Evolutionary conservation across 257 asterid species (phyloP).

Genomic region (Ajuga chamaepitys): DNA sequence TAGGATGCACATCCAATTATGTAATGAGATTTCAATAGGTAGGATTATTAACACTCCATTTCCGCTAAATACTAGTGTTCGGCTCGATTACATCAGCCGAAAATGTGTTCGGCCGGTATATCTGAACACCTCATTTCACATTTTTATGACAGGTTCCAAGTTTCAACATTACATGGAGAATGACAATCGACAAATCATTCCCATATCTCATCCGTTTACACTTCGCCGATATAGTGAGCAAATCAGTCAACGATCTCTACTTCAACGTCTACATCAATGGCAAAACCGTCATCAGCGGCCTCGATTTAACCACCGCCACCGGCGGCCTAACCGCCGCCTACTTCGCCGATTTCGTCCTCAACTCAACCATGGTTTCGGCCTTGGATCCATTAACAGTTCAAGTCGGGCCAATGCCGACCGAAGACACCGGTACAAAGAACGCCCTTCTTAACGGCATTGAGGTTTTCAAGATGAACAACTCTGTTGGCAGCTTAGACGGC

Average conservation of each 20-base stretch:
- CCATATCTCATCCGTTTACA: constrained; percentile 74
- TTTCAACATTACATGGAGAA: constrained; percentile 74
- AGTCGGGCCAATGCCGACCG: constrained; percentile 50
- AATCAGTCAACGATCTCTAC: constrained; percentile 62
- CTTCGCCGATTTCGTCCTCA: constrained; percentile 47
- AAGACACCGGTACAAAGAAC: constrained; percentile 40
- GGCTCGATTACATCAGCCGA: no score
- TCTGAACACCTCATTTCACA: no score
- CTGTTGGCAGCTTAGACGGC: constrained; percentile 63
- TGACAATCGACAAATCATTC: constrained; percentile 51
- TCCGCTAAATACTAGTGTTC: no score
- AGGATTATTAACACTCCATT: no score
- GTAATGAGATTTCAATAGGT: no score
- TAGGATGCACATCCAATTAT: no score
- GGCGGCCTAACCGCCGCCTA: constrained; percentile 45
- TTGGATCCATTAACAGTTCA: constrained; percentile 40
- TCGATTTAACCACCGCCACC: constrained; percentile 41
- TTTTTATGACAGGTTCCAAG: constrained; percentile 48
- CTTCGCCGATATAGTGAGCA: constrained; percentile 83
- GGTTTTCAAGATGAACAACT: constrained; percentile 58
- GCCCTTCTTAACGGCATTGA: constrained; percentile 65
- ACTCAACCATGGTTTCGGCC: constrained; percentile 46
- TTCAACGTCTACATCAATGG: constrained; percentile 81
- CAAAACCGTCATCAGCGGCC: constrained; percentile 44
- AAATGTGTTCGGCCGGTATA: no score